These are phyloP conservation scores for Purshia tridentata DNA, from an alignment of 306 rosid genomes.

Conservation along the genomic window DNA sequence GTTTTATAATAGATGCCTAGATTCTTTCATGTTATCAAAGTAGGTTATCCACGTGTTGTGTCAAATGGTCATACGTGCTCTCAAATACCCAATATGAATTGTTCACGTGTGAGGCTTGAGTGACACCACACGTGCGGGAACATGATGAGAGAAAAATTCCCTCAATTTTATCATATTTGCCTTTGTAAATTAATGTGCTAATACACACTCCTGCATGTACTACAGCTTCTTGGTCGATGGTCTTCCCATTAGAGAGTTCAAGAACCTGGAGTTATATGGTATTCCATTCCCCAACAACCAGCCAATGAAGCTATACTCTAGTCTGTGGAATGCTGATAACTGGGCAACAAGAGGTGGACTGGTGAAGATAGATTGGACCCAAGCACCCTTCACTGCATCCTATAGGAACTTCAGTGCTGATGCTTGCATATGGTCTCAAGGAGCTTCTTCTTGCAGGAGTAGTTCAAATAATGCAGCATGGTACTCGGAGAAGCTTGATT, in stretches of 20 bases:
- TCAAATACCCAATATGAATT: too few species aligned
- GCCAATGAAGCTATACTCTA: slow-evolving; percentile 40
- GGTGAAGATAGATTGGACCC: slow-evolving; percentile 37
- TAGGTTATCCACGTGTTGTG: too few species aligned
- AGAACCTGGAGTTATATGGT: slow-evolving; percentile 30
- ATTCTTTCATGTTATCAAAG: too few species aligned
- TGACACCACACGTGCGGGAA: too few species aligned
- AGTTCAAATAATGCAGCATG: slow-evolving; percentile 10
- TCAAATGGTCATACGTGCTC: too few species aligned
- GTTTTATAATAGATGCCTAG: too few species aligned
- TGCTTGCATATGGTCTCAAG: slow-evolving; percentile 22
- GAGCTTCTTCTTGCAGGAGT: slow-evolving; percentile 7
- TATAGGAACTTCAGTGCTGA: slow-evolving; percentile 23
- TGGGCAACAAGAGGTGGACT: slow-evolving; percentile 42
- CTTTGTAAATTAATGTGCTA: background rate
- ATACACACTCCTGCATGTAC: background rate
- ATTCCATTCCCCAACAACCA: slow-evolving; percentile 30
- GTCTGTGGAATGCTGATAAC: slow-evolving; percentile 47
- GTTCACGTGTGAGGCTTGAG: too few species aligned
- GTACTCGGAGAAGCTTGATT: slow-evolving; percentile 29
- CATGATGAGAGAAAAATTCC: background rate
- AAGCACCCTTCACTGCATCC: slow-evolving; percentile 34
- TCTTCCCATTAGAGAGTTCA: slow-evolving; percentile 38
- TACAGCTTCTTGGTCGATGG: slow-evolving; percentile 43
- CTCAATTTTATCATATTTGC: background rate